Base-by-base conservation (phyloP, 306 rosid genomes). In the Biancaea sappan region DNA sequence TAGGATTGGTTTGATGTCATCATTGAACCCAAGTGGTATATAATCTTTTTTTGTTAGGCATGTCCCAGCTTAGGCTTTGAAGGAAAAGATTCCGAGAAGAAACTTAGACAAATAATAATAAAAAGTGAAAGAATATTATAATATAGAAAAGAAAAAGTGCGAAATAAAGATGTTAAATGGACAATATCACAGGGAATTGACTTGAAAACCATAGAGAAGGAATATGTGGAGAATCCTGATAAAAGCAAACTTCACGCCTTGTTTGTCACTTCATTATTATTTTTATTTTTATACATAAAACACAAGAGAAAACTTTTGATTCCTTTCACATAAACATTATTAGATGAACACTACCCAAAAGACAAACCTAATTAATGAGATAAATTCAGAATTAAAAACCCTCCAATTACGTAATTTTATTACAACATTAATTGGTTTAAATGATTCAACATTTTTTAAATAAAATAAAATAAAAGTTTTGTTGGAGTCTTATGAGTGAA, bases 221-320 rank as follows among this genome's bases (percentile, higher is more conserved):
- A 82, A 79, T 86, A 83, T 60, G 72, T 59, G 80, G 83, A 81
- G 87, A 89, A 69, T 79, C 71, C 73, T 67, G n/a, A 65, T 31
- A 53, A 53, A 65, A 74, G 78, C 81, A 75, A 72, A 76, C 44
- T 38, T 35, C 89, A 74, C 66, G 80, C 86, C 82, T 86, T 76
- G 84, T 74, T 89, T 80, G 63, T 54, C 79, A 77, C 78, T 25
- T 21, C n/a, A 7, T 53, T 15, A 51, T 50, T 44, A 8, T 2
- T 15, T 37, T 14, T 13, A 0, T 43, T 12, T 12, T 43, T 12
- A 14, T 43, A 43, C 8, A 10, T 53, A 50, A 50, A 34, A 3
- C 2, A 22, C 2, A 53, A 11, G 16, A 54, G 3, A 4, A 12
- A 4, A 0, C 35, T 18, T 37, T 70, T n/a, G 67, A 72, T 75